Evolutionary conservation across 805 yeast species (phyloP).

Genomic region (Candida silvicultrix): DNA sequence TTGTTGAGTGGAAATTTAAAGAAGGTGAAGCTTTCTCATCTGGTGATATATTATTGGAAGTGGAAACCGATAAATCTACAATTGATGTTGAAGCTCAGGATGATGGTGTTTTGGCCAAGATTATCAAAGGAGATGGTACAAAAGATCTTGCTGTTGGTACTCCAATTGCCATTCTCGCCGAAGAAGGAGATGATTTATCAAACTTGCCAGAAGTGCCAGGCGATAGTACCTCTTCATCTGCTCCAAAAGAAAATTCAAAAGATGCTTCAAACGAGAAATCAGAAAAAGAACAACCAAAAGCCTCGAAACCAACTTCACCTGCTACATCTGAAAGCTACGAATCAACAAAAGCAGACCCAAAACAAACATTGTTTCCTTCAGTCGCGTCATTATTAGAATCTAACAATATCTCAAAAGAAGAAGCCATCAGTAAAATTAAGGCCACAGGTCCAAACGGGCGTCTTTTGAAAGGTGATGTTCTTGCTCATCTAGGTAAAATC

Average conservation of each 20-base stretch:
- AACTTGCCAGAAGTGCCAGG: slow-evolving; percentile 39
- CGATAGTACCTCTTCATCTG: slow-evolving; percentile 2
- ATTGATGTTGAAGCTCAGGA: slow-evolving; percentile 86
- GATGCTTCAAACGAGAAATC: slow-evolving; percentile 10
- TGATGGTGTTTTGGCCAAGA: slow-evolving; percentile 84
- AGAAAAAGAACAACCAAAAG: slow-evolving; percentile 11
- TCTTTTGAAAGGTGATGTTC: slow-evolving; percentile 83
- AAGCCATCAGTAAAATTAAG: slow-evolving; percentile 63
- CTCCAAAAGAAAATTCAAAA: slow-evolving; percentile 11
- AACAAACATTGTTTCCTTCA: slow-evolving; percentile 71
- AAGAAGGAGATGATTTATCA: slow-evolving; percentile 75
- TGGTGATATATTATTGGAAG: slow-evolving; percentile 79
- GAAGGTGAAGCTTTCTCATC: slow-evolving; percentile 66
- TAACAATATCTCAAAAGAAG: slow-evolving; percentile 58
- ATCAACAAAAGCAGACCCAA: slow-evolving; percentile 47
- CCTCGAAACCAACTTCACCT: slow-evolving; percentile 3
- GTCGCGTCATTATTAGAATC: slow-evolving; percentile 60
- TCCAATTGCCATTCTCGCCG: slow-evolving; percentile 86
- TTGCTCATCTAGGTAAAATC: slow-evolving; percentile 75
- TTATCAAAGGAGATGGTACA: slow-evolving; percentile 62
- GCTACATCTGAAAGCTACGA: background rate
- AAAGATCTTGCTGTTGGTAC: slow-evolving; percentile 79
- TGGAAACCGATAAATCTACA: slow-evolving; percentile 83
- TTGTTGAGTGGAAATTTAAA: slow-evolving; percentile 83
- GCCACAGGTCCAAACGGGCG: slow-evolving; percentile 92